Base-by-base conservation (phyloP, 2,329 filamentous ascomycete genomes). In the Fusarium transvaalense region DNA sequence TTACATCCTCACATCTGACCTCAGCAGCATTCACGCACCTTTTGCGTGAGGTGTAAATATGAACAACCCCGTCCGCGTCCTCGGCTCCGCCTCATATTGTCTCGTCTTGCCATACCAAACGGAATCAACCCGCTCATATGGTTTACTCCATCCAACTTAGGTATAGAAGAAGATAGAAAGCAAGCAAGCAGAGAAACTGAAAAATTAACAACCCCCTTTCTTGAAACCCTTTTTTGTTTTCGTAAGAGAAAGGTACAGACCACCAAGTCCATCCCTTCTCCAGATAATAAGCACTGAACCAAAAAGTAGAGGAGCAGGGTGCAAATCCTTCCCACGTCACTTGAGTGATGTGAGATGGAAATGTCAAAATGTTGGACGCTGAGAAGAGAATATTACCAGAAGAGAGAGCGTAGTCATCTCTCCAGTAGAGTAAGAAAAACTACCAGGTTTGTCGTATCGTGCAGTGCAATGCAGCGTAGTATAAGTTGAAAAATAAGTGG, bases 81-180 rank as follows among this genome's bases (percentile, higher is more conserved):
- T 51, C 55, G 31, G 56, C 50, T 35, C 60, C 57, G 35, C 41
- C 35, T 41, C 27, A 41, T 48, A 57, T 56, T 48, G 42, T 47
- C 37, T 53, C 17, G 9, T 64, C 51, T 57, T 39, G 29, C 32
- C 32, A 50, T 60, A 45, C 37, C 43, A 64, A 61, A 58, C 58
- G 47, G 62, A 71, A 73, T 54, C 66, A 72, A 61, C 48, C 69
- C 64, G 35, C 60, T 57, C 42, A 61, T 60, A 66, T 68, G 48
- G 58, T 57, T 64, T 68, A 64, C 64, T 74, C 66, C 73, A 74
- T 71, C 73, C 74, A 76, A 75, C 71, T 68, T 60, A 72, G 67
- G 67, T 72, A 75, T 74, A 74, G 61, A 75, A 67, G 71, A 75
- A 61, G 61, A 37, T 54, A 43, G 38, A 53, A 55, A 68, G 32